Percentiles rank a stretch among this genome's conserved stretches.
phyloP scores from a whole-genome alignment of 2,329 filamentous ascomycete genomes.

The Botryotinia calthae region DNA sequence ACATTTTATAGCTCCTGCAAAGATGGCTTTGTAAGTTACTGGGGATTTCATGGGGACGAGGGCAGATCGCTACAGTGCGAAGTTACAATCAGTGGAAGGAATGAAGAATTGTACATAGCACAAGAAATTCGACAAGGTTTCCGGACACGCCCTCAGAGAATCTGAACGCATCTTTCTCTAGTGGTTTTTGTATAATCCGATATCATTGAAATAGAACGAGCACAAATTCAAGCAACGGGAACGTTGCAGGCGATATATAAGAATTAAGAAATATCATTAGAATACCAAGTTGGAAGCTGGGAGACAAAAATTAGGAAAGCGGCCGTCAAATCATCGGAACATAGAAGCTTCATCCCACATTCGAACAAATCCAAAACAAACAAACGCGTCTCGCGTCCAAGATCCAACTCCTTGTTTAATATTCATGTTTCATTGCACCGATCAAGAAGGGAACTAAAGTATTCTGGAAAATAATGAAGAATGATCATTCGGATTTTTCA shows the following conservation, averaged over 20 bases:
- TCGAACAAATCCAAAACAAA: conserved; percentile 7
- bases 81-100: not conserved
- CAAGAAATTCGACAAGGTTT: not conserved
- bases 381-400: not conserved
- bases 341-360: not conserved
- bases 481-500: conserved; percentile 32
- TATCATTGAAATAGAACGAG: not conserved
- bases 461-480: conserved; percentile 11
- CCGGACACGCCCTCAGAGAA: not conserved
- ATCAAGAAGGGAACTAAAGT: not conserved
- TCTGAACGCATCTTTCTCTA: not conserved
- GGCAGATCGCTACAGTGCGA: not conserved
- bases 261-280: not conserved
- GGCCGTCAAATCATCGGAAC: not conserved
- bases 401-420: not conserved
- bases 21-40: conserved; percentile 24
- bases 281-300: not conserved
- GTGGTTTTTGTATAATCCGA: not conserved
- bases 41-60: not conserved
- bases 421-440: not conserved
- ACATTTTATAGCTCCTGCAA: conserved; percentile 33
- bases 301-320: not conserved
- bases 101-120: conserved; percentile 14
- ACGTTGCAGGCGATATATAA: too few relatives aligned
- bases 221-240: not conserved